Evolutionary conservation across 1,139 yeast genomes (phyloP), one percentile per base, ranked within the genome.

Genomic region (Yamadazyma trypodendri): DNA sequence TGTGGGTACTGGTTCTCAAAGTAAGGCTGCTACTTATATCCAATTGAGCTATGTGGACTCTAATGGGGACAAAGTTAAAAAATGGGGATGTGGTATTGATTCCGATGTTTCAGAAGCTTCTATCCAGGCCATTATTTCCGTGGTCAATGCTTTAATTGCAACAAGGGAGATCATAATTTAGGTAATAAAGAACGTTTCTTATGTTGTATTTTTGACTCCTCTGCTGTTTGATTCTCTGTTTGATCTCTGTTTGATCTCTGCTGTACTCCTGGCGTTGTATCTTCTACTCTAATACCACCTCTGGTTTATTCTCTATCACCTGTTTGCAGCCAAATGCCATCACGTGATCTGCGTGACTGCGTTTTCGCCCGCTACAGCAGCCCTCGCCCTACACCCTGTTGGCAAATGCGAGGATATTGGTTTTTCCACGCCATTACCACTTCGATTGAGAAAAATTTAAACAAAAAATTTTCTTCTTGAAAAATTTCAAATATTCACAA

Each of bases 51-150:
- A 76, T 55, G 72, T 72, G 37, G 72, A 73, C 45, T 42, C 50
- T 6, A 49, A 48, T 34, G 53, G 52, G 25, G 68, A 71, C 36
- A 64, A 68, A 29, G 63, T 68, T 21, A 58, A 67, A 41, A 77
- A 79, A 57, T 90, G 97, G 97, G 97, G 98, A 64, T 89, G 88
- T 40, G 97, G 97, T 55, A 81, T 90, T 43, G 81, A 89, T 58
- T 88, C 84, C 60, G 97, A 92, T 72, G 96, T 89, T 30, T 83
- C 95, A 23, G 88, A 84, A 55, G 95, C 97, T 32, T 47, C 51
- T 2, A 63, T 71, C 45, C 65, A 69, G 48, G 75, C 77, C 40
- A 70, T 72, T 49, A 55, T 70, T 40, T 58, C 75, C 30, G 67
- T 66, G 20, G 62, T 68, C 32, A 70, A 71, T 34, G 49, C 63